Evolutionary conservation across 257 asterid genomes (phyloP), one percentile per base, ranked within the genome.

Genomic region (Plantago major): DNA sequence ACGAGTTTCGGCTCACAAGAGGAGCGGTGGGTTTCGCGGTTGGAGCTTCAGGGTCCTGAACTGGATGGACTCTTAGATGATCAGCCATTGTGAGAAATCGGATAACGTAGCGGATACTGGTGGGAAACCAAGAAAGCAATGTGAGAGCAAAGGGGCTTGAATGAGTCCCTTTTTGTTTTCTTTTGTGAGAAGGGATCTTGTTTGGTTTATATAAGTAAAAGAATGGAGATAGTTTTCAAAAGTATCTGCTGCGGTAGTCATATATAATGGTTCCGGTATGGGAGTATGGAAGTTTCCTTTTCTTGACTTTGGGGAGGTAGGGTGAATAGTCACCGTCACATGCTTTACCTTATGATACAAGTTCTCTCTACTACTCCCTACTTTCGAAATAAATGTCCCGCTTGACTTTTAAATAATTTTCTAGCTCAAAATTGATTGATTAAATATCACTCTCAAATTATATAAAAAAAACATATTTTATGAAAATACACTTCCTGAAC

Each of bases 21-120:
- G 97, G 99, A 11, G 84, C 80, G 8, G 90, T 75, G 51, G 97
- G 63, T 55, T 68, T 77, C 2, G 26, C 66, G 2, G 75, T 60
- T n/a, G 66, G 68, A 5, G 69, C 55, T 2, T 72, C 90, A 6
- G 82, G 77, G 50, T 77, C 96, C 3, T 60, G 84, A 12, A 76
- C 81, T 1, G 99, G 99, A 52, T 92, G 95, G 44, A 92, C 68
- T 74, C 72, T 80, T 66, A 82, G 95, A 13, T 77, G 87, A 65
- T 89, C 97, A 2, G 95, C 84, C 99, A 92, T 89, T 48, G 6
- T 37, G 3, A 11, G 37, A 54, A 10, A 14, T 14, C 0, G 4
- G 7, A 51, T 10, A 30, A n/a, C 10, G 33, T 42, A 8, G 11
- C 22, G 18, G 30, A 67, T 0, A 15, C 7, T 9, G 33, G 11